Evolutionary conservation across 805 yeast genomes (phyloP), one percentile per base, ranked within the genome.

Genomic region (Vanderwaltozyma tropicalis): DNA sequence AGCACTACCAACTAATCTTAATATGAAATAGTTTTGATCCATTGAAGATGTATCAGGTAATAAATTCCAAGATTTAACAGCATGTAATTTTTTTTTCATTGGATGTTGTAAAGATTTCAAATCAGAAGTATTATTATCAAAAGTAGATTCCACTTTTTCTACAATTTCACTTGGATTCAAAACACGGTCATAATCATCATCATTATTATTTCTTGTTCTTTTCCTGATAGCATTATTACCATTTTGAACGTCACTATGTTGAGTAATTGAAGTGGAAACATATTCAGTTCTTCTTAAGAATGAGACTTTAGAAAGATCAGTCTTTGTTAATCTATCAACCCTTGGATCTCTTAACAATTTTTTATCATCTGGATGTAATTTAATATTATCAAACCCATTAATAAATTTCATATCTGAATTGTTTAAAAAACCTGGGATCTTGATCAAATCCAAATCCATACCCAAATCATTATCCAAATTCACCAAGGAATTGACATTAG

Each of bases 231-330:
- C 15, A 20, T 10, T 24, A 4, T 24, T 8, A 8, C 12, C 12
- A n/a, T 4, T 8, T 24, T 24, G 14, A 28, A 15, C 5, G 30
- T 45, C 42, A 38, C 61, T 53, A 38, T 69, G 69, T 36, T 75
- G 43, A 3, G 57, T 44, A 20, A 49, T 47, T 3, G 63, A 78
- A 27, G 82, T 76, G 10, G 94, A 74, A 41, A 86, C 81, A 57
- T 89, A 89, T 56, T 92, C 97, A 0, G 98, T 89, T 64, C 97
- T 78, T 65, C 96, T 78, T 56, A 89, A 69, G 62, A 89, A 88
- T n/a, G 84, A 71, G 12, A 83, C 69, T 31, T 65, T 64, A 16
- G 69, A 63, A 35, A 54, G 46, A 42, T 64, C 68, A 13, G 57
- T 55, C 47, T 57, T 63, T 5, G 54, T 52, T 6, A 53, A 35